These are phyloP conservation scores for Pelargonium myrrhifolium DNA, from an alignment of 441 rosid genomes.

Conservation along the genomic window DNA sequence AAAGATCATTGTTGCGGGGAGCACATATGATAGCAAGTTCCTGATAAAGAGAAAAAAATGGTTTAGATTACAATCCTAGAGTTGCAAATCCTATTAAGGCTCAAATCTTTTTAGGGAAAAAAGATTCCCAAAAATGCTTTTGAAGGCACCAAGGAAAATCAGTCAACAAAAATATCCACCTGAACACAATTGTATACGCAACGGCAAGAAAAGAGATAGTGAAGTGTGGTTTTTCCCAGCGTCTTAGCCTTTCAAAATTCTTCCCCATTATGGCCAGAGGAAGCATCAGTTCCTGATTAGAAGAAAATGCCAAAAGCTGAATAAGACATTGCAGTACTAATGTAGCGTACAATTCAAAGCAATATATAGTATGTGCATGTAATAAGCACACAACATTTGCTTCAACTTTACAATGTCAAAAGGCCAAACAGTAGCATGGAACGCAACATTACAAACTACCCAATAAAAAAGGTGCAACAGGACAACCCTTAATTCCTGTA, in stretches of 20 bases:
- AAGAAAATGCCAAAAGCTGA: slow-evolving; percentile 7
- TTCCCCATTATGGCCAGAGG: slow-evolving; percentile 54
- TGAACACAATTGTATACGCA: slow-evolving; percentile 46
- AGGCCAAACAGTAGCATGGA: too few relatives aligned
- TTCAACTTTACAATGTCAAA: too few relatives aligned
- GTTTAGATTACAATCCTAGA: not conserved
- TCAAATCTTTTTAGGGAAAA: not conserved
- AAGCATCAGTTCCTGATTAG: slow-evolving; percentile 71
- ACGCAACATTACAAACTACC: too few relatives aligned
- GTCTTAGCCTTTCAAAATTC: slow-evolving; percentile 62
- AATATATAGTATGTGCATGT: not conserved
- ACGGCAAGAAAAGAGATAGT: slow-evolving; percentile 70
- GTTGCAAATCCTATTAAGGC: not conserved
- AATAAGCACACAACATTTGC: too few relatives aligned
- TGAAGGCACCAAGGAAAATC: not conserved
- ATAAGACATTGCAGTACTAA: not conserved
- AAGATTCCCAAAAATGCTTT: too few relatives aligned
- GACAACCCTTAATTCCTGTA: too few relatives aligned
- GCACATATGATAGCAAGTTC: slow-evolving; percentile 62
- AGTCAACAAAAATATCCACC: slow-evolving; percentile 11
- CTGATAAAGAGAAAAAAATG: slow-evolving; percentile 31
- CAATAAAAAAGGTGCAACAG: too few relatives aligned
- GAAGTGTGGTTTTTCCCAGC: slow-evolving; percentile 87
- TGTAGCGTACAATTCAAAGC: not conserved
- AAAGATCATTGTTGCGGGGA: slow-evolving; percentile 55